Base-by-base conservation (phyloP, 495 filamentous ascomycete genomes). In the Penicillium silybi region DNA sequence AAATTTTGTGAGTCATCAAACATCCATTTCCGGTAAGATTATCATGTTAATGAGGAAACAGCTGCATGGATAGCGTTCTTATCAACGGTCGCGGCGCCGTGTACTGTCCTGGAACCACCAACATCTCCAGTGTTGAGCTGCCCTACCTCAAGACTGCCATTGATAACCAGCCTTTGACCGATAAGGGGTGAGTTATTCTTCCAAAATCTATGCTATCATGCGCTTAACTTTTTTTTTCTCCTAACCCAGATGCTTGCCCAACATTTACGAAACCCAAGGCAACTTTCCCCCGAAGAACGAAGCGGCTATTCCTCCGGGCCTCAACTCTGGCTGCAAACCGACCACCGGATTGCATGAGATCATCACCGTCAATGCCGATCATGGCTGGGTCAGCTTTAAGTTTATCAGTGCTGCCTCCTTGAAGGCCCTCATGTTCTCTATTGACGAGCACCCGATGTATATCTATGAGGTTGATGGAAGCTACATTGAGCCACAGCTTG, bases 21-120 rank as follows among this genome's bases (percentile, higher is more conserved):
- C 7, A 4, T n/a, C 9, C 11, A 11, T n/a, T 6, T 3, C 0
- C 35, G 29, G 29, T 58, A 38, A 58, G 22, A 26, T 1, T 2
- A 34, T 10, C 25, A 43, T 10, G 8, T 10, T 32, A 13, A 32
- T 32, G 29, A 4, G 7, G 15, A 8, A 26, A 20, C 15, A 70
- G 66, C 52, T 75, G 76, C 56, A 68, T 71, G 34, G 77, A 81
- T 44, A 73, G 68, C 45, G 57, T 81, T 13, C 69, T 83, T 0
- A 59, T 83, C 52, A 81, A 83, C 51, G 79, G 79, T 13, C 71
- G 73, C 46, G 80, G 79, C n/a, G 60, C 61, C 16, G 72, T 79
- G 15, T 65, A 77, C 42, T 82, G 79, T 53, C 71, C 66, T 27
- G 58, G 69, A 3, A 47, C 58, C 0, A 54, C 67, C 10, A 64